Base-by-base conservation (phyloP, 2,329 filamentous ascomycete genomes). In the Colletotrichum lupini region DNA sequence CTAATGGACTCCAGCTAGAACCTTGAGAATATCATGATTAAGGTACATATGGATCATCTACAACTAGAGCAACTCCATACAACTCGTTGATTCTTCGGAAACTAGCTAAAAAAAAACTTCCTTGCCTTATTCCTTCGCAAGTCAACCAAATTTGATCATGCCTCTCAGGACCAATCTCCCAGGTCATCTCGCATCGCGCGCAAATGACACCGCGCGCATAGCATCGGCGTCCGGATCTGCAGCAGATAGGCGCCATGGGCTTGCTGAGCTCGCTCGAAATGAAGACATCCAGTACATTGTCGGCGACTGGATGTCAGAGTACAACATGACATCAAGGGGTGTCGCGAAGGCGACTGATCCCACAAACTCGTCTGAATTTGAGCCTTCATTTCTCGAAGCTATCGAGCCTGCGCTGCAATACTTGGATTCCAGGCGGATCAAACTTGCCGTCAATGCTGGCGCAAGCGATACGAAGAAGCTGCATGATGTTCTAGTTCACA, bases 301-400 rank as follows among this genome's bases (percentile, higher is more conserved):
- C 1, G 82, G 82, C 24, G 82, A 84, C 76, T 84, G 82, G 79
- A 79, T 84, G 58, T 83, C 82, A 11, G 83, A 84, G 74, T 85
- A 85, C 74, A 90, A 89, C 77, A 88, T 90, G 82, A 85, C 87
- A 68, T 82, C 74, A 79, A 81, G 72, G 76, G 82, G 75, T 73
- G 62, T 24, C 5, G 62, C 52, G 12, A 65, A 65, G 61, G 79
- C 77, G 19, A 79, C 81, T 52, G 76, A 80, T 16, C 66, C 64
- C 3, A 72, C 74, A 4, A 53, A 73, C 24, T 78, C 82, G 26
- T 78, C 79, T 3, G 82, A 82, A 52, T 83, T 82, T 46, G 79
- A 78, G 78, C 81, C 74, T 68, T 85, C 76, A 69, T 87, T 82
- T 75, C 78, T 82, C 65, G 77, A 80, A 5, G 87, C 89, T 2